Conservation (phyloP, 148 eudicot genomes). For the Spergularia marina region DNA sequence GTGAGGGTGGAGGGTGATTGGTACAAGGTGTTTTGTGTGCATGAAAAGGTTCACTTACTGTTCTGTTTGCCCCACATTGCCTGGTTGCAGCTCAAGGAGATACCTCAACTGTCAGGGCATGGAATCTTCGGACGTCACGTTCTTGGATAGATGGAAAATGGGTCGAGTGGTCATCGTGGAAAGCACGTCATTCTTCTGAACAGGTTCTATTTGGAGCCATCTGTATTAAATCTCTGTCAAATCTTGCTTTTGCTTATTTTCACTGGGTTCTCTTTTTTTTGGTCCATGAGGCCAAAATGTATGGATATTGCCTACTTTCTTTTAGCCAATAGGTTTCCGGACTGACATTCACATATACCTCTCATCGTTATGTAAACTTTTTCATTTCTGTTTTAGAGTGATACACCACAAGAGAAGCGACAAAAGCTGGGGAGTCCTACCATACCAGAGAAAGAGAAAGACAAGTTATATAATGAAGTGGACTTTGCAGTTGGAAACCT, state of each 20-base stretch:
- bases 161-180: conserved; percentile 59
- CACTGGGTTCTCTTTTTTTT: neutral
- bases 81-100: conserved; percentile 63
- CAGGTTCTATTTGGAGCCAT: conserved; percentile 40
- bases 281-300: neutral
- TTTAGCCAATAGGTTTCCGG: neutral
- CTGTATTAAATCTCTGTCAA: neutral
- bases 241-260: neutral
- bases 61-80: neutral
- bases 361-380: neutral
- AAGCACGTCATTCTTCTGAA: conserved; percentile 35
- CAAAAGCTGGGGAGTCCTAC: conserved; percentile 47
- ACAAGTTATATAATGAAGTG: conserved; percentile 26
- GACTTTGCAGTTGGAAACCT: conserved; percentile 31
- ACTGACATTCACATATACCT: neutral
- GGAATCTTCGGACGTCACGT: conserved; percentile 86
- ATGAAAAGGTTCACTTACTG: neutral
- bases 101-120: conserved; percentile 58
- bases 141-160: conserved; percentile 85
- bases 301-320: no score
- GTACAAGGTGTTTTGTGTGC: neutral
- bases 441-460: conserved; percentile 37
- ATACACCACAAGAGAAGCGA: conserved; percentile 72
- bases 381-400: conserved; percentile 43
- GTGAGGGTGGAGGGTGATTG: neutral